Base-by-base conservation (phyloP, 306 rosid genomes). In the Trifolium repens region DNA sequence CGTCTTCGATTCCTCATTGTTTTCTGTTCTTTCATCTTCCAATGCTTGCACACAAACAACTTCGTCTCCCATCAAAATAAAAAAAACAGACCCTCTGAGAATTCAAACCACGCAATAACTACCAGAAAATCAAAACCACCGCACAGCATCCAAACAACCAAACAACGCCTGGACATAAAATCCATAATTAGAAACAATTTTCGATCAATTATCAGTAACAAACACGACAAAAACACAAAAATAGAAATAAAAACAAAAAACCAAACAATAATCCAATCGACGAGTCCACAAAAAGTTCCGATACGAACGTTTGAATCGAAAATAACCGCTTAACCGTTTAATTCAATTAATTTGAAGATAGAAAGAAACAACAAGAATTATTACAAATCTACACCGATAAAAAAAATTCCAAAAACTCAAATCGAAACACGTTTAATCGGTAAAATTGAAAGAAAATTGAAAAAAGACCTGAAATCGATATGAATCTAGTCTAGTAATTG, bases 1-100 rank as follows among this genome's bases (percentile, higher is more conserved):
- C 7, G 70, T 40, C 74, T 72, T 82, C 0, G 85, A 72, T 60
- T 54, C 65, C 74, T 77, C 83, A 19, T 80, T 81, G 40, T 62
- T 83, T 65, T 83, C 98, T 65, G 15, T 74, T 32, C 58, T 83
- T 83, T 76, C 84, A 80, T 84, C 87, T 53, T 79, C 75, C 15
- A 80, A 67, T 71, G 80, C 76, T 73, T 61, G 87, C 74, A 80
- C 78, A 79, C 86, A 87, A 69, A 81, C 80, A 42, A 82, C 87
- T 74, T 76, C 92, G 75, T 90, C 96, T 82, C 88, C 99, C 99
- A 94, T 94, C 84, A 91, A 87, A 82, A 91, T 89, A 83, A 80
- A 80, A 1, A 81, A 17, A 80, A 54, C 83, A 76, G 58, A 62
- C 40, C 70, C 78, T 71, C 80, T 14, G 39, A 17, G 74, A 79